A percentile compares a stretch with the other conserved stretches of the same genome.
These are phyloP conservation scores for Symmetrospora coprosmae DNA, from an alignment of 768 basidiomycete species.

Conservation along the genomic window DNA sequence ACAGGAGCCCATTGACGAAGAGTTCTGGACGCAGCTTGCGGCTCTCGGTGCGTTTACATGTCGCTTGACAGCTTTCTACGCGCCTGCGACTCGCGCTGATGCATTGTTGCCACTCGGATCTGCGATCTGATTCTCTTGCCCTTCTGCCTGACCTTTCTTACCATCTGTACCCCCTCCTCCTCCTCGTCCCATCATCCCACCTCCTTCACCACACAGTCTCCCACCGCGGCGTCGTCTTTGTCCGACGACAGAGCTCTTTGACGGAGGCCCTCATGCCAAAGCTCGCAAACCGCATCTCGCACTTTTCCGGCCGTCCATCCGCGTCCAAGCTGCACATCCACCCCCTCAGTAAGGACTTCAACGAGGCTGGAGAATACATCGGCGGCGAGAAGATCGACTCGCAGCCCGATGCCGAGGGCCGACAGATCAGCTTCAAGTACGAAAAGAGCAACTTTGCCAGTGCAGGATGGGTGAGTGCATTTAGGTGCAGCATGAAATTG, in stretches of 20 bases:
- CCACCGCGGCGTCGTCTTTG: conserved; percentile 52
- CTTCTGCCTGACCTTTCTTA: not conserved
- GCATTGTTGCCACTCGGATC: no score
- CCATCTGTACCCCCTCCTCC: not conserved
- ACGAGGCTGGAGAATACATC: conserved; percentile 43
- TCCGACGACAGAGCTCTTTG: conserved; percentile 42
- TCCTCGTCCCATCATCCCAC: not conserved
- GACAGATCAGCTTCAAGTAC: not conserved
- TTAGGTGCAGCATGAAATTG: not conserved
- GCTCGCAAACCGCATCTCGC: conserved; percentile 44
- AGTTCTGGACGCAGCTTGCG: conserved; percentile 5
- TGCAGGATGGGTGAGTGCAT: conserved; percentile 34
- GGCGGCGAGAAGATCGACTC: conserved; percentile 16
- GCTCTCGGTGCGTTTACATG: conserved; percentile 8
- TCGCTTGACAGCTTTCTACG: not conserved
- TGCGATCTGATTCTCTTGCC: not conserved
- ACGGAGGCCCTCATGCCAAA: conserved; percentile 19
- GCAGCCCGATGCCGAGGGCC: conserved; percentile 36
- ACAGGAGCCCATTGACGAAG: not conserved
- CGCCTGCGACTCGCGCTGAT: no score
- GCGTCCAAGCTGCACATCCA: conserved; percentile 45
- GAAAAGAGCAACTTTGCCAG: conserved; percentile 18
- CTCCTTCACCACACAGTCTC: conserved; percentile 33
- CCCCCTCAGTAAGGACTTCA: conserved; percentile 47
- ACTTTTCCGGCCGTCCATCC: conserved; percentile 44